Percentiles rank a stretch among this genome's conserved stretches.
Conservation (phyloP, 2,329 filamentous ascomycete species). For the Coniochaeta pulveracea region DNA sequence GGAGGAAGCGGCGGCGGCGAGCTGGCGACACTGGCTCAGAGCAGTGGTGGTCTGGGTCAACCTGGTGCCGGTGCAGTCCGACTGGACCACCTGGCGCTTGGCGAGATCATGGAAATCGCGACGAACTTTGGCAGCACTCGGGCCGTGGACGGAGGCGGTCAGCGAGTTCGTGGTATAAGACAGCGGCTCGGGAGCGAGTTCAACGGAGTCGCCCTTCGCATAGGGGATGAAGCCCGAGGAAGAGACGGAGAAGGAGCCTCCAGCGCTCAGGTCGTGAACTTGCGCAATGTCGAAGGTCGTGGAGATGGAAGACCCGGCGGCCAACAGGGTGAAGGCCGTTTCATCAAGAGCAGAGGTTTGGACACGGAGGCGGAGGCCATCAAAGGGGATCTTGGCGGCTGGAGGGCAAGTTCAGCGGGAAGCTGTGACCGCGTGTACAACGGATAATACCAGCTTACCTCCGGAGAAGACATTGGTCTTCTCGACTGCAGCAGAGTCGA, state of each 20-base stretch:
- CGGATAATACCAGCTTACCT: constrained; percentile 23
- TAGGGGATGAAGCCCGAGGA: constrained; percentile 45
- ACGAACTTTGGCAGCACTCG: constrained; percentile 36
- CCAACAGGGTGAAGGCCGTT: constrained; percentile 37
- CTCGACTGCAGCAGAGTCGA: constrained; percentile 39
- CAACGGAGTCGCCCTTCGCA: constrained; percentile 36
- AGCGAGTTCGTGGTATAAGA: constrained; percentile 49
- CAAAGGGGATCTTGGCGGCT: constrained; percentile 34
- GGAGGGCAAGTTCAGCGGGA: too few species aligned
- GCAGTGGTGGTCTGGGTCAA: constrained; percentile 34
- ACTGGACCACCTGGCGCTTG: constrained; percentile 40
- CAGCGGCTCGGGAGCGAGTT: constrained; percentile 38
- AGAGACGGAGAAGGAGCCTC: constrained; percentile 44
- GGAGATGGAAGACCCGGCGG: constrained; percentile 35
- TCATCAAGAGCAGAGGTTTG: constrained; percentile 29
- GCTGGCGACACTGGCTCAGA: constrained; percentile 38
- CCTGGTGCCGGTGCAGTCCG: constrained; percentile 40
- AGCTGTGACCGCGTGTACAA: constrained; percentile 4
- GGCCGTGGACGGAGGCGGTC: constrained; percentile 43
- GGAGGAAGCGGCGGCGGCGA: constrained; percentile 39
- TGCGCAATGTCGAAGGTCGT: constrained; percentile 43
- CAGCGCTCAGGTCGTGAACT: constrained; percentile 37
- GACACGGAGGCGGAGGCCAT: constrained; percentile 40
- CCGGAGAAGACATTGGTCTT: constrained; percentile 38
- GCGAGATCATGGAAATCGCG: constrained; percentile 26